These are phyloP conservation scores for Penicillium cataractarum DNA, from an alignment of 495 filamentous ascomycete genomes.

Conservation along the genomic window DNA sequence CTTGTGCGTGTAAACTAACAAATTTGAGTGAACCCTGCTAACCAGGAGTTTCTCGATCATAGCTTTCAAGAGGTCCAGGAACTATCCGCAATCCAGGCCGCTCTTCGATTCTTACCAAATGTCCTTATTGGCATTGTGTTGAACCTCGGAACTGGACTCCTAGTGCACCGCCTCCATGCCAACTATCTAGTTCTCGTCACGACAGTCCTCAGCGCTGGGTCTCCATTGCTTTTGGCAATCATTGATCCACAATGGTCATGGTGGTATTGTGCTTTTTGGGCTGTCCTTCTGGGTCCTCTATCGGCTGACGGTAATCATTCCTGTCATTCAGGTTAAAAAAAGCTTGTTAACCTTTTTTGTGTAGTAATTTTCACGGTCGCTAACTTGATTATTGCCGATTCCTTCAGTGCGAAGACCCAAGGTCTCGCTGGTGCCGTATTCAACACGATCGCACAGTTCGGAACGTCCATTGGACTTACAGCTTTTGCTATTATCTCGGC, in stretches of 20 bases:
- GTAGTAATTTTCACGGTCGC: not conserved
- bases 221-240: not conserved
- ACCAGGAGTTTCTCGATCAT: not conserved
- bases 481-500: slow-evolving; percentile 56
- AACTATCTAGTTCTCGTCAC: not conserved
- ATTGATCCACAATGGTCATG: not conserved
- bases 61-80: slow-evolving; percentile 6
- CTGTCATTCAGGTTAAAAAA: not conserved
- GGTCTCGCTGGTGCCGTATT: slow-evolving; percentile 62
- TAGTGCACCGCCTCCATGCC: not conserved
- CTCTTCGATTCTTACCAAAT: not conserved
- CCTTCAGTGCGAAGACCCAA: not conserved
- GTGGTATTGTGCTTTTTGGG: slow-evolving; percentile 1
- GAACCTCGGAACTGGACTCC: not conserved
- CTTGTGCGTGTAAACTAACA: slow-evolving; percentile 30
- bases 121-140: not conserved
- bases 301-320: not conserved
- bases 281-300: not conserved
- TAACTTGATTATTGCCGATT: not conserved
- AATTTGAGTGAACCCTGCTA: not conserved
- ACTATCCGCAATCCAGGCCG: not conserved
- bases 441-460: slow-evolving; percentile 60
- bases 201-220: not conserved
- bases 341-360: not conserved
- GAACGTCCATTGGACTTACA: slow-evolving; percentile 50